Conservation (phyloP, 352 stramenopile species). For the Phytophthora boehmeriae region DNA sequence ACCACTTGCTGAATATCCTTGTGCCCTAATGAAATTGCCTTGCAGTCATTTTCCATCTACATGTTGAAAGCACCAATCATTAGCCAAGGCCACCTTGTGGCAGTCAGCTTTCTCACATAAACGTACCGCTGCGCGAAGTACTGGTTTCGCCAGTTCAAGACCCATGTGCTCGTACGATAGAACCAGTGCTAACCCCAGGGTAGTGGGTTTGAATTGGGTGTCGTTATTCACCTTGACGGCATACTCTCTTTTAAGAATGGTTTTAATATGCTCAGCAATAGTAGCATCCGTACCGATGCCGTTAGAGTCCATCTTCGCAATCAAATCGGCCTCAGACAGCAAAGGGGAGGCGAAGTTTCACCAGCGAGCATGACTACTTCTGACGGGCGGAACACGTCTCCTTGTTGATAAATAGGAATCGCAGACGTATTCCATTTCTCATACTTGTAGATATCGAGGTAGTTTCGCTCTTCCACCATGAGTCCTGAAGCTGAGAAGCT, state of each 20-base stretch:
- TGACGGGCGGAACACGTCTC: constrained; percentile 78
- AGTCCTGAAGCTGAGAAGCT: constrained; percentile 88
- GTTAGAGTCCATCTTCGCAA: constrained; percentile 94
- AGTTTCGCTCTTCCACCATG: constrained; percentile 94
- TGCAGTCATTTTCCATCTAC: constrained; percentile 94
- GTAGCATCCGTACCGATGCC: constrained; percentile 96
- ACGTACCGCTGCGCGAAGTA: constrained; percentile 88
- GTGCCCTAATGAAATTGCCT: constrained; percentile 79
- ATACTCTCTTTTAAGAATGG: constrained; percentile 98
- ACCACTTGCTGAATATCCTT: constrained; percentile 84
- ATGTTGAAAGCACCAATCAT: constrained; percentile 8
- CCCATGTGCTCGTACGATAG: constrained; percentile 94
- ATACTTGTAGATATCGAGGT: constrained; percentile 95
- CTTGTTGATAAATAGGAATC: constrained; percentile 86
- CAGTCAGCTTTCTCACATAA: background rate
- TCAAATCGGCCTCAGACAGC: constrained; percentile 93
- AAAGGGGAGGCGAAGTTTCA: constrained; percentile 87
- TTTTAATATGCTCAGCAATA: constrained; percentile 98
- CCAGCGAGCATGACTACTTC: constrained; percentile 71
- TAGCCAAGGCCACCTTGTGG: background rate
- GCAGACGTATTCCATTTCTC: constrained; percentile 91
- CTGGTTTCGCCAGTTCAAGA: constrained; percentile 96
- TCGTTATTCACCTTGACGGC: constrained; percentile 94
- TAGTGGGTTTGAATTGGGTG: constrained; percentile 94
- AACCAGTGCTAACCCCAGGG: constrained; percentile 90